Base-by-base conservation (phyloP, 306 rosid species). In the Rosa rugosa region DNA sequence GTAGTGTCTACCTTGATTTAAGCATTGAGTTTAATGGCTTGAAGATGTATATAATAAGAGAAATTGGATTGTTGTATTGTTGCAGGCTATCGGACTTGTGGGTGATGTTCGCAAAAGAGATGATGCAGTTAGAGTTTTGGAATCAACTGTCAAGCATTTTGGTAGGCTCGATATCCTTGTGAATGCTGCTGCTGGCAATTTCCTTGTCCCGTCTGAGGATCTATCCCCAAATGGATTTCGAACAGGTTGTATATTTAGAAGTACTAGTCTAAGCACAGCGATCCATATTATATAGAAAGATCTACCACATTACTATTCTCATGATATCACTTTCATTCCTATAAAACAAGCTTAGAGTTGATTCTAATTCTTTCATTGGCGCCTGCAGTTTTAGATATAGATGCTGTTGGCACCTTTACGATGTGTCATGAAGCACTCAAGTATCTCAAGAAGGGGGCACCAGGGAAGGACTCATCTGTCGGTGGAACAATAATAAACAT, bases 371-470 rank as follows among this genome's bases (percentile, higher is more conserved):
- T 31, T 9, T 5, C 31, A 59, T 60, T 60, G 79, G 44, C 31
- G 13, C 63, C 44, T 86, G 80, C 95, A 94, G 99, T 92, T 77
- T 16, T 94, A 82, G 99, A 94, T 80, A 92, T 92, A 70, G 99
- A 94, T 82, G 83, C 99, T 68, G 99, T 94, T 83, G 99, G 97
- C 41, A 92, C 99, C 23, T 94, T 89, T 84, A 94, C 97, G n/a
- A 92, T 92, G 99, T 91, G 99, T 84, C 88, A 81, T 79, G 95
- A 90, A 86, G 93, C 97, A 23, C 92, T 92, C 16, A 86, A 91
- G 81, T 94, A 92, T 88, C 97, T 92, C 38, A 94, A 94, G 90
- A 94, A 94, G 87, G 97, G 91, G 25, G 97, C 86, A 56, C 84
- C 82, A 3, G 99, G 97, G 82, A 89, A 87, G 83, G 75, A 71